Base-by-base conservation (phyloP, 192 early-diverging fungal species). In the Coemansia sp. region DNA sequence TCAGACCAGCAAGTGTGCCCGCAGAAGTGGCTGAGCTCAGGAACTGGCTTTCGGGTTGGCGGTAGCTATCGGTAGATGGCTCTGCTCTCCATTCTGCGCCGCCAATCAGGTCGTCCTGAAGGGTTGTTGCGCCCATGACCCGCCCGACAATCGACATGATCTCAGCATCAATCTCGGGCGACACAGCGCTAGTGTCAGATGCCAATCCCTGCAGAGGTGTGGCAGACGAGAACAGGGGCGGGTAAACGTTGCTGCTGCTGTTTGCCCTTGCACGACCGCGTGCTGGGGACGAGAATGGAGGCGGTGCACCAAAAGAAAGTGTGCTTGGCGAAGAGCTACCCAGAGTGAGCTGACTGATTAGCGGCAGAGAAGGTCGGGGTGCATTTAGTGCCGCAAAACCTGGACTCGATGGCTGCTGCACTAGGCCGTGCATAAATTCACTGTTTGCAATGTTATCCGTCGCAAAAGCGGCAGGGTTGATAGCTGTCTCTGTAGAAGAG, bases 101-200 rank as follows among this genome's bases (percentile, higher is more conserved):
- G 13, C 58, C 64, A 4, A 51, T 67, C n/a, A 77, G 67, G 12
- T 70, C 73, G 47, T 59, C 57, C 34, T 77, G 64, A 10, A 77
- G 52, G 0, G 63, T 70, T 19, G 50, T 62, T 5, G 67, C 66
- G 18, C 68, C 73, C 73, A 77, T 77, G 34, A 77, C 73, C 2
- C 66, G 67, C 12, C 67, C 67, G 13, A 77, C 67, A 43, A 77
- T 77, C 27, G 73, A 77, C 46, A 64, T 46, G 25, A 77, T 70
- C 49, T 70, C 73, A 13, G 73, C 73, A 22, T 77, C 73, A 42
- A 76, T 53, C 56, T 76, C 73, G 12, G 63, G 61, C 50, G 73
- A 63, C 46, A 60, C 63, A 27, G 42, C 61, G 41, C 49, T 43
- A 17, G 57, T 39, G 10, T 37, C 22, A 3, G 61, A 11, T 7